phyloP scores from a whole-genome alignment of 345 rosid species.

The Capsella bursapastoris region DNA sequence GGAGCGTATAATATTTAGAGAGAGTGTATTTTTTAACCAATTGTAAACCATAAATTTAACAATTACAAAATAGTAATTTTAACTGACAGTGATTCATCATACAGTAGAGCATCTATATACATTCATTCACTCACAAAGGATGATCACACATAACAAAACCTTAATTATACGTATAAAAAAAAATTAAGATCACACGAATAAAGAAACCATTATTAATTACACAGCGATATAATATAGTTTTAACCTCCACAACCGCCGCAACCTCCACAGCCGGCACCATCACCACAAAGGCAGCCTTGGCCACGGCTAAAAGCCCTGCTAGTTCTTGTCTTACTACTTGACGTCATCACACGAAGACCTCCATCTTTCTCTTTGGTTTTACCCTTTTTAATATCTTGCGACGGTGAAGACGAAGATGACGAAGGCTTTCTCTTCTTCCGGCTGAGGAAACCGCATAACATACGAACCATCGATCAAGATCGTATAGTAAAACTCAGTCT shows the following conservation, averaged over 20 bases:
- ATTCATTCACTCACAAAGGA: background rate
- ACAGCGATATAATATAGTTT: background rate
- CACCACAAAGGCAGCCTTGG: constrained; percentile 29
- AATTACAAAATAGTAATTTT: background rate
- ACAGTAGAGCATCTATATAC: background rate
- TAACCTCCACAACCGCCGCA: constrained; percentile 31
- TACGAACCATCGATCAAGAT: constrained; percentile 10
- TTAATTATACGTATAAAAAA: background rate
- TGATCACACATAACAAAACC: background rate
- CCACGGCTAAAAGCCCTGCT: constrained; percentile 32
- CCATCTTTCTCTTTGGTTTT: constrained; percentile 33
- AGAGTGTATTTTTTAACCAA: background rate
- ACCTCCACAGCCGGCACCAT: constrained; percentile 24
- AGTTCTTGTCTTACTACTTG: constrained; percentile 27
- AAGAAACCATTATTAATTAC: constrained; percentile 5
- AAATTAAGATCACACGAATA: constrained; percentile 8
- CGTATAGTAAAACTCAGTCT: background rate
- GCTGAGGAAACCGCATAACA: constrained; percentile 20
- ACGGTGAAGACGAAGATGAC: background rate
- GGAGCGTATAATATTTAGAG: no score
- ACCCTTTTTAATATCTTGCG: constrained; percentile 19
- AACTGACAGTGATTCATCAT: background rate
- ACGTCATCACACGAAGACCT: constrained; percentile 30
- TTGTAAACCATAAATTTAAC: background rate
- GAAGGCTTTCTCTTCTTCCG: constrained; percentile 8